Evolutionary conservation across 1,139 yeast species (phyloP).

Genomic region (Nadsonia commutata): DNA sequence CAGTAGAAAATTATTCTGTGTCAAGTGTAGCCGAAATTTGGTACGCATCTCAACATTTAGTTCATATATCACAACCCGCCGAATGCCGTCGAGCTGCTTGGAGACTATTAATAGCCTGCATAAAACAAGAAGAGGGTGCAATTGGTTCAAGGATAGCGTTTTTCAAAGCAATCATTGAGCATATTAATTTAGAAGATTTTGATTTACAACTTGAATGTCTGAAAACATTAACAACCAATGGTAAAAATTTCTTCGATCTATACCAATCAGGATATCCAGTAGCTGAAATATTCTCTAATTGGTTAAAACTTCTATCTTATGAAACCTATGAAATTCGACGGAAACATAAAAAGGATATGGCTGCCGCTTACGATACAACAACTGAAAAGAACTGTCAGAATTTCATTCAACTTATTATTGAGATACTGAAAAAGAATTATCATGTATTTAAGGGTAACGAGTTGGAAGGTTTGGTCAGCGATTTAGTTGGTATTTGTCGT

Average conservation of each 20-base stretch:
- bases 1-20: slow-evolving; percentile 38
- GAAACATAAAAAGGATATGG: slow-evolving; percentile 17
- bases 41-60: slow-evolving; percentile 50
- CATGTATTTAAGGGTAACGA: slow-evolving; percentile 31
- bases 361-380: slow-evolving; percentile 19
- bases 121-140: slow-evolving; percentile 37
- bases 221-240: slow-evolving; percentile 40
- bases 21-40: slow-evolving; percentile 61
- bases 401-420: slow-evolving; percentile 28
- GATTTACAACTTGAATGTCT: slow-evolving; percentile 41
- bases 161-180: slow-evolving; percentile 43
- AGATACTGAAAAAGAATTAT: slow-evolving; percentile 37
- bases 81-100: slow-evolving; percentile 41
- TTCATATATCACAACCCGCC: slow-evolving; percentile 28
- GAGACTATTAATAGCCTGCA: slow-evolving; percentile 40
- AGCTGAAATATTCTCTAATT: slow-evolving; percentile 25
- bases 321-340: slow-evolving; percentile 19
- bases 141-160: slow-evolving; percentile 35
- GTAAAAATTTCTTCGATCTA: slow-evolving; percentile 45
- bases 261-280: slow-evolving; percentile 34
- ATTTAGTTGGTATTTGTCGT: slow-evolving; percentile 29
- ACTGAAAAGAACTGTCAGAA: slow-evolving; percentile 20
- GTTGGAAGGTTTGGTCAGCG: slow-evolving; percentile 24
- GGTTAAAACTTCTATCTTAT: slow-evolving; percentile 24
- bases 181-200: slow-evolving; percentile 38